Percentiles rank a stretch among this genome's conserved stretches.
phyloP scores from a whole-genome alignment of 345 rosid species.

The Eucalyptus guilfoylei region DNA sequence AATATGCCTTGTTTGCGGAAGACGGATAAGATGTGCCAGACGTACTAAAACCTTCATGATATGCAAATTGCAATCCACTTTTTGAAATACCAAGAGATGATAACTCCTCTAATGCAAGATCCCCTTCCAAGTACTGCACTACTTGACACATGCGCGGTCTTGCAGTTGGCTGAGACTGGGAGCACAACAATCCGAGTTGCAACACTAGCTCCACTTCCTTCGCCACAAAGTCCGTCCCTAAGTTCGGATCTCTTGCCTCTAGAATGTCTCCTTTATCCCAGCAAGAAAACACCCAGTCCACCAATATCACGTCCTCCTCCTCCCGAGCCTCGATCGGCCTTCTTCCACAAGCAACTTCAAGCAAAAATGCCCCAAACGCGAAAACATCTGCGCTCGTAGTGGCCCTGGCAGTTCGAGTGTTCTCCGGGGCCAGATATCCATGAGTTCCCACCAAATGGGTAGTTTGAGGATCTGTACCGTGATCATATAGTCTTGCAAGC shows the following conservation, averaged over 20 bases:
- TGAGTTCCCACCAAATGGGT: background rate
- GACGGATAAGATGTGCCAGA: background rate
- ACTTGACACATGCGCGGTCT: constrained; percentile 60
- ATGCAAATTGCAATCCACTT: background rate
- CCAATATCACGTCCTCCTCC: background rate
- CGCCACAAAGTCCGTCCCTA: constrained; percentile 14
- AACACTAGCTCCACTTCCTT: constrained; percentile 43
- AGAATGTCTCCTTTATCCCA: background rate
- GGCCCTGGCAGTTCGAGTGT: background rate
- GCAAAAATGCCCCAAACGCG: background rate
- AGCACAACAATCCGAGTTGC: constrained; percentile 51
- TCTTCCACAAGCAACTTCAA: background rate
- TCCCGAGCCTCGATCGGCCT: background rate
- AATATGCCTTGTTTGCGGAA: background rate
- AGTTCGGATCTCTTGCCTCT: background rate
- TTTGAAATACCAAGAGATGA: background rate
- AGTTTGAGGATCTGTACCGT: background rate
- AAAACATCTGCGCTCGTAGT: background rate
- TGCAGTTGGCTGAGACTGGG: constrained; percentile 21
- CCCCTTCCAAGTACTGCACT: constrained; percentile 30
- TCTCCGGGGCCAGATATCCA: background rate
- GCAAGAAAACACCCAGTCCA: background rate
- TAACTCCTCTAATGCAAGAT: constrained; percentile 21
- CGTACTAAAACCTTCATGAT: background rate
- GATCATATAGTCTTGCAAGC: background rate